Conservation (phyloP, 768 basidiomycete genomes). For the Russula emetica region DNA sequence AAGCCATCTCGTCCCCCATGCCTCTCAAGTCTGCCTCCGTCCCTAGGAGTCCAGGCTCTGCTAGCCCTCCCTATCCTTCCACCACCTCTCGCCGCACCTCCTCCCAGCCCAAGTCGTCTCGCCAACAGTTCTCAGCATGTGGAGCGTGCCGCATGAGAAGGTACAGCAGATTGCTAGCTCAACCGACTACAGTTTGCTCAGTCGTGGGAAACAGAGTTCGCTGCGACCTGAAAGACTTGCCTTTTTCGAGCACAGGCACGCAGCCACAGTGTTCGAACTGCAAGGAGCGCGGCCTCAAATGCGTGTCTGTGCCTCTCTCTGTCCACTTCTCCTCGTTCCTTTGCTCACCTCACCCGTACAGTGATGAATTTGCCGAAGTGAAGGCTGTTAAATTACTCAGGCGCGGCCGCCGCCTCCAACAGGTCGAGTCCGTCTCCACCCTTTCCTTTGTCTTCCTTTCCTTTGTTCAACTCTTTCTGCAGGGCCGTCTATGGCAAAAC, state of each 20-base stretch:
- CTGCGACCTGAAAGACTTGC: conserved; percentile 87
- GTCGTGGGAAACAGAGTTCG: conserved; percentile 57
- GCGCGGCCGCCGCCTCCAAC: conserved; percentile 73
- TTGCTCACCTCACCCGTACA: conserved; percentile 34
- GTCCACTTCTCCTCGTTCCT: neutral
- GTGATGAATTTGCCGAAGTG: conserved; percentile 88
- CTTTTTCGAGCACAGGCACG: conserved; percentile 43
- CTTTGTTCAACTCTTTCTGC: conserved; percentile 21
- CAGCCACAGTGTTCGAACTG: conserved; percentile 78
- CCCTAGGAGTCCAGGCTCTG: conserved; percentile 31
- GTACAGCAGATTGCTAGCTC: conserved; percentile 33
- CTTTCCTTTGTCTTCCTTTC: conserved; percentile 13
- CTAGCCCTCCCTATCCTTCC: conserved; percentile 35
- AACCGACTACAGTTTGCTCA: neutral
- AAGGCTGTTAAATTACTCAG: conserved; percentile 84
- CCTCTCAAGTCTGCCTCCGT: conserved; percentile 32
- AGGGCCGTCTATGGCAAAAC: conserved; percentile 79
- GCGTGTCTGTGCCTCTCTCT: conserved; percentile 68
- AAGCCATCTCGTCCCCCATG: conserved; percentile 5
- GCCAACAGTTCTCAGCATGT: conserved; percentile 90
- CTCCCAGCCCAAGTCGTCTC: conserved; percentile 62
- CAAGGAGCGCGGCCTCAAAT: conserved; percentile 81
- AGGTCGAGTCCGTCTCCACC: conserved; percentile 64
- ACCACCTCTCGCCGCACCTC: conserved; percentile 34
- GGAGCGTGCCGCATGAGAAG: conserved; percentile 89